Evolutionary conservation across 2,329 filamentous ascomycete species (phyloP).

Genomic region (Trichophyton verrucosum): DNA sequence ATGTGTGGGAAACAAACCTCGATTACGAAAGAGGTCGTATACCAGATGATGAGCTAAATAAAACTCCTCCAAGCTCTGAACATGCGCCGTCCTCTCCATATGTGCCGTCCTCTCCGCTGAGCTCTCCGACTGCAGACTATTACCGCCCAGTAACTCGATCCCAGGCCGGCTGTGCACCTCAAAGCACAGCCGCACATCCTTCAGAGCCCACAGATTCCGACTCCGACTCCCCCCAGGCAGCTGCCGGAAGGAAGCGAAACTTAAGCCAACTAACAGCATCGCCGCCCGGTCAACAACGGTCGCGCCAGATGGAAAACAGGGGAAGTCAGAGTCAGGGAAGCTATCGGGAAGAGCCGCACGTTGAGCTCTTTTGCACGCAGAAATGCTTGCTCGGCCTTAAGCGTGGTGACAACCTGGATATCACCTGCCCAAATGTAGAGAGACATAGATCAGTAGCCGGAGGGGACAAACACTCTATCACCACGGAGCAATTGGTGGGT

Average conservation of each 20-base stretch:
- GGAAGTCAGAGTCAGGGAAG: neutral
- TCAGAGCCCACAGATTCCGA: conserved; percentile 10
- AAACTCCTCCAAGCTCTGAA: conserved; percentile 13
- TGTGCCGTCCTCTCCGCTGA: conserved; percentile 8
- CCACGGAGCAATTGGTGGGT: conserved; percentile 6
- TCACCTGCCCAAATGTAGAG: conserved; percentile 27
- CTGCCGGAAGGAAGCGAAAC: conserved; percentile 14
- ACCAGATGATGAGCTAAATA: conserved; percentile 13
- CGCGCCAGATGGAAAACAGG: neutral
- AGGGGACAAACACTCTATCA: conserved; percentile 3
- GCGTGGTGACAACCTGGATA: conserved; percentile 16
- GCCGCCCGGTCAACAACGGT: neutral
- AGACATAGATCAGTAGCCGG: conserved; percentile 18
- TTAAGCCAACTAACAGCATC: conserved; percentile 14
- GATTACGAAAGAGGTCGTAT: conserved; percentile 14
- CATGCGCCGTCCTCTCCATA: conserved; percentile 17
- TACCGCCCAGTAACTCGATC: conserved; percentile 15
- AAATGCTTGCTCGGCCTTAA: conserved; percentile 8
- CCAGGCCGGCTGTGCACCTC: conserved; percentile 13
- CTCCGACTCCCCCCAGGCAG: conserved; percentile 13
- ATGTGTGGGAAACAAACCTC: conserved; percentile 15
- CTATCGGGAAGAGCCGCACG: neutral
- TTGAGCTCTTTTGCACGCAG: conserved; percentile 8
- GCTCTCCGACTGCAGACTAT: conserved; percentile 5
- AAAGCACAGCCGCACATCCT: neutral